Conservation (phyloP, 768 basidiomycete genomes). For the Gymnopilus dilepis region DNA sequence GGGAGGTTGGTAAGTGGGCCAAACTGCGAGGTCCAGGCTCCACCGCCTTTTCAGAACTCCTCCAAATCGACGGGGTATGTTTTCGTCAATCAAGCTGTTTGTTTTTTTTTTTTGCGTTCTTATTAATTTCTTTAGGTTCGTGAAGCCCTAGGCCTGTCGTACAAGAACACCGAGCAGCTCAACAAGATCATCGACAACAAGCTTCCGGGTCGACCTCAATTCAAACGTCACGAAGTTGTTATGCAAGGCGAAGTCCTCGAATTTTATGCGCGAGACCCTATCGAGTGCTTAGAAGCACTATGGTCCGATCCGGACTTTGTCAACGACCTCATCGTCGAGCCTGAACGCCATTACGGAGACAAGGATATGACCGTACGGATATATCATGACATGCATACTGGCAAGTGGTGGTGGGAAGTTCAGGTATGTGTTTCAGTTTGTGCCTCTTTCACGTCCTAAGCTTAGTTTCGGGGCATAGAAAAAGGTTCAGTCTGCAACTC, state of each 20-base stretch:
- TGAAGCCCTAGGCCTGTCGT: slow-evolving; percentile 32
- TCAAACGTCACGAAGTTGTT: slow-evolving; percentile 32
- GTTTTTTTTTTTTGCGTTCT: no score
- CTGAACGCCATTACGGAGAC: no score
- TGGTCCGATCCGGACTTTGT: not conserved
- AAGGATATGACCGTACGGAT: not conserved
- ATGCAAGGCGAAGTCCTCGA: slow-evolving; percentile 16
- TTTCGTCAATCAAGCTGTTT: no score
- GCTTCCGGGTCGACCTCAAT: slow-evolving; percentile 33
- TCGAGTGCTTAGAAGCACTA: not conserved
- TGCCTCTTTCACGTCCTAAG: no score
- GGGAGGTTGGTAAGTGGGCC: slow-evolving; percentile 38
- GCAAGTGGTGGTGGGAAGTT: slow-evolving; percentile 12
- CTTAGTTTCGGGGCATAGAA: no score
- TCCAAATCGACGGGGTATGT: no score
- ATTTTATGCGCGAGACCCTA: not conserved
- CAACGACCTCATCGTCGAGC: not conserved
- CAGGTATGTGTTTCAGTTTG: slow-evolving; percentile 4
- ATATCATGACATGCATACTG: slow-evolving; percentile 10
- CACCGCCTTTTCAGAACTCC: not conserved
- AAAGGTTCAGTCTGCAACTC: no score
- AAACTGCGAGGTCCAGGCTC: slow-evolving; percentile 35
- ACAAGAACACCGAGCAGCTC: slow-evolving; percentile 29
- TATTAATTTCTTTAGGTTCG: slow-evolving; percentile 21
- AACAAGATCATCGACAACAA: slow-evolving; percentile 34